Evolutionary conservation across 805 yeast genomes (phyloP).

Genomic region (Kodamaea kaohsiungensis): DNA sequence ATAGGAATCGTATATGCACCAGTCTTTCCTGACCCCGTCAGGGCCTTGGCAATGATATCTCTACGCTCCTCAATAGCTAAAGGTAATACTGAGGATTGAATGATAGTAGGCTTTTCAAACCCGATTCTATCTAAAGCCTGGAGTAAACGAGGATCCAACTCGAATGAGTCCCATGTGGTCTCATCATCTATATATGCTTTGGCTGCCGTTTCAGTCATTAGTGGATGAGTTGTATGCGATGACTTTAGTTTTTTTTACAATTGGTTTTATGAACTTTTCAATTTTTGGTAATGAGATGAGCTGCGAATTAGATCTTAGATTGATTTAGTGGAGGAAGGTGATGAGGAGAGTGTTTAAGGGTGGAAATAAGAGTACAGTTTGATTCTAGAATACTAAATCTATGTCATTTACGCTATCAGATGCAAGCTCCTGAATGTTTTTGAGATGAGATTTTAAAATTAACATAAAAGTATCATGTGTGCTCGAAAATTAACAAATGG

Average conservation of each 20-base stretch:
- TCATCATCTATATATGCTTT: constrained; percentile 72
- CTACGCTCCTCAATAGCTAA: constrained; percentile 86
- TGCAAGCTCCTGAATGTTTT: too few species aligned
- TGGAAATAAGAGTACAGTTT: too few species aligned
- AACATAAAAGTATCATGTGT: too few species aligned
- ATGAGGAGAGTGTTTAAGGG: too few species aligned
- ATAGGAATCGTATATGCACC: constrained; percentile 89
- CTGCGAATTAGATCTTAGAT: not conserved
- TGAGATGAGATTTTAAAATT: too few species aligned
- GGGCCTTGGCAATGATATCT: constrained; percentile 91
- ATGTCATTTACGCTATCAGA: too few species aligned
- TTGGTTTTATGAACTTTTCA: not conserved
- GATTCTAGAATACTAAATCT: too few species aligned
- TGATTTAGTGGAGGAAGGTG: not conserved
- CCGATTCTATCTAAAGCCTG: constrained; percentile 85
- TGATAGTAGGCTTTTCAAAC: constrained; percentile 82
- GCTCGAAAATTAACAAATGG: constrained; percentile 28
- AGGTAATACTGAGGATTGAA: constrained; percentile 91
- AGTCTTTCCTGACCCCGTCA: constrained; percentile 96
- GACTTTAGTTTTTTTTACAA: constrained; percentile 7
- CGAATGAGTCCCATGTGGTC: constrained; percentile 70
- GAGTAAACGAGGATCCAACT: constrained; percentile 75
- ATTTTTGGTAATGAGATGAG: not conserved
- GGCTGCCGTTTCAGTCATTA: constrained; percentile 29
- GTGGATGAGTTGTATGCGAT: constrained; percentile 8